These are phyloP conservation scores for Excoecaria agallocha DNA, from an alignment of 345 rosid species.

Conservation along the genomic window DNA sequence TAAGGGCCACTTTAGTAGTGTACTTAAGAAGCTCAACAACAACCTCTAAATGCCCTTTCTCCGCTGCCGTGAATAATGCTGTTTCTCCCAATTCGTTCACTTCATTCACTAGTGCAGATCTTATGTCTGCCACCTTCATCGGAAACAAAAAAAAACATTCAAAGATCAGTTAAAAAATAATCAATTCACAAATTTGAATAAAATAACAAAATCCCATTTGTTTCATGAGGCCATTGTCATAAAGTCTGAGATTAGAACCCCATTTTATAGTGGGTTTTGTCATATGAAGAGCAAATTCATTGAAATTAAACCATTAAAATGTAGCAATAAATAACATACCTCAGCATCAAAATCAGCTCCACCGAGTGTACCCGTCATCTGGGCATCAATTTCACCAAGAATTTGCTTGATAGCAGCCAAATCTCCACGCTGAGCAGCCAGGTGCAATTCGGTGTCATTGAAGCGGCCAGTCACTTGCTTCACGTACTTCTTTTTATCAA, in stretches of 20 bases:
- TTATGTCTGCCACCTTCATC: slow-evolving; percentile 60
- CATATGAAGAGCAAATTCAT: too few relatives aligned
- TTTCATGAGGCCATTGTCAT: too few relatives aligned
- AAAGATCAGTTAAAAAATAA: neutral
- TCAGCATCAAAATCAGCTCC: slow-evolving; percentile 81
- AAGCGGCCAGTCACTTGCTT: slow-evolving; percentile 94
- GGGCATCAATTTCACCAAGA: slow-evolving; percentile 69
- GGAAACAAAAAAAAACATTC: neutral
- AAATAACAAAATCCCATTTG: too few relatives aligned
- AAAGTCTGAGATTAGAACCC: too few relatives aligned
- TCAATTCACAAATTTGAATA: too few relatives aligned
- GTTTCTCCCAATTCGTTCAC: slow-evolving; percentile 96
- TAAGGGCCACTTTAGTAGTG: slow-evolving; percentile 56
- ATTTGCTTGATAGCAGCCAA: slow-evolving; percentile 57
- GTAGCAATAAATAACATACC: slow-evolving; percentile 24
- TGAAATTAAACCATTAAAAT: neutral
- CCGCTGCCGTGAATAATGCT: slow-evolving; percentile 77
- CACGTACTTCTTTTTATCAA: slow-evolving; percentile 84
- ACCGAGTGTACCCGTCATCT: slow-evolving; percentile 54
- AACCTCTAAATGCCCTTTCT: slow-evolving; percentile 75
- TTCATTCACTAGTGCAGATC: slow-evolving; percentile 71
- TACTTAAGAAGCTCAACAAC: slow-evolving; percentile 65
- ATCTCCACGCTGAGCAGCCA: slow-evolving; percentile 87
- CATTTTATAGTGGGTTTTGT: too few relatives aligned
- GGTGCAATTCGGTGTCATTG: slow-evolving; percentile 91